These are phyloP conservation scores for Gloeostereum incarnatum DNA, from an alignment of 768 basidiomycete species.

Conservation along the genomic window DNA sequence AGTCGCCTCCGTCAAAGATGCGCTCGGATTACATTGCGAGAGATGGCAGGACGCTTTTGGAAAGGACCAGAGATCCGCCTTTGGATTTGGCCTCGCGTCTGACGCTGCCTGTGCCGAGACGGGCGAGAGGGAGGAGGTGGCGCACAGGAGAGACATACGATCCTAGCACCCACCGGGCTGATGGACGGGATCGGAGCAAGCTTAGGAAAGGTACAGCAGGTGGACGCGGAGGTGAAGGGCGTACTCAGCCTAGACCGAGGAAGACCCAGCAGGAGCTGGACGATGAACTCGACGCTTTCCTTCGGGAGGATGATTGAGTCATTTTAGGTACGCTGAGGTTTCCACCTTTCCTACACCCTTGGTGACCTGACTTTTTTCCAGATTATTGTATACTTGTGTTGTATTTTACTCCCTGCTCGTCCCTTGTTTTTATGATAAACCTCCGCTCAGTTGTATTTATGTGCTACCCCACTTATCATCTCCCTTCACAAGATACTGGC, in stretches of 20 bases:
- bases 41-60: slow-evolving; percentile 42
- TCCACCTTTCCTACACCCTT: too few relatives aligned
- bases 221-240: slow-evolving; percentile 19
- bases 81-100: slow-evolving; percentile 33
- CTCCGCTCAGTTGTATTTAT: too few relatives aligned
- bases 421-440: too few relatives aligned
- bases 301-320: too few relatives aligned
- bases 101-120: slow-evolving; percentile 35
- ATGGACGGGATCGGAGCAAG: slow-evolving; percentile 8
- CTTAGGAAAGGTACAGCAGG: slow-evolving; percentile 7
- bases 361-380: too few relatives aligned
- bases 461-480: too few relatives aligned
- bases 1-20: slow-evolving; percentile 55
- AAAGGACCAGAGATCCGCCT: slow-evolving; percentile 32
- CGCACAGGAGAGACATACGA: slow-evolving; percentile 9
- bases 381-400: too few relatives aligned
- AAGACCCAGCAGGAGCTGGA: slow-evolving; percentile 74
- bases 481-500: too few relatives aligned
- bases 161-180: too few relatives aligned
- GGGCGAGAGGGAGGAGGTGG: slow-evolving; percentile 19
- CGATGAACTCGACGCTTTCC: slow-evolving; percentile 74
- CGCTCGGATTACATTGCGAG: slow-evolving; percentile 52
- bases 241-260: slow-evolving; percentile 27
- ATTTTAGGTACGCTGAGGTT: too few relatives aligned
- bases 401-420: too few relatives aligned